Evolutionary conservation across 2,329 filamentous ascomycete genomes (phyloP).

Genomic region (Trichophyton schoenleinii): DNA sequence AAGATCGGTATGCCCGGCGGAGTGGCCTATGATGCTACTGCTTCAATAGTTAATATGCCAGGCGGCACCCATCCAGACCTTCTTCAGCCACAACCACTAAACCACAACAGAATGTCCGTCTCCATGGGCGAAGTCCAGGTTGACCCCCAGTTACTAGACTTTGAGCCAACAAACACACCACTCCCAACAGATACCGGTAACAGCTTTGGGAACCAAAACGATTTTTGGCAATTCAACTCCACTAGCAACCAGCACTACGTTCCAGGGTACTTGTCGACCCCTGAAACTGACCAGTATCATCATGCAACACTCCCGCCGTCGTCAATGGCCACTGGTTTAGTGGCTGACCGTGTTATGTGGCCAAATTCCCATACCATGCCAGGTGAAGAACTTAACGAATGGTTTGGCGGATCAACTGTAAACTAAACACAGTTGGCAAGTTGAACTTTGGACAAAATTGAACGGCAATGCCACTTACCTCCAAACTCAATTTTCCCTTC

Average conservation of each 20-base stretch:
- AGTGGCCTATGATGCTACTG: constrained; percentile 21
- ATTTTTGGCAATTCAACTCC: constrained; percentile 17
- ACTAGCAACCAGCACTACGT: constrained; percentile 15
- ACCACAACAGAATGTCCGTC: constrained; percentile 17
- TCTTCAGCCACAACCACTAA: constrained; percentile 21
- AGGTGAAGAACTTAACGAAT: constrained; percentile 36
- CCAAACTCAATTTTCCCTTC: neutral
- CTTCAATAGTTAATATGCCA: constrained; percentile 31
- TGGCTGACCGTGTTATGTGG: constrained; percentile 26
- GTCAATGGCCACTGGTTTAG: constrained; percentile 5
- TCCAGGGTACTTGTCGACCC: constrained; percentile 6
- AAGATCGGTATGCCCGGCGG: constrained; percentile 22
- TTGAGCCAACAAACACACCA: constrained; percentile 16
- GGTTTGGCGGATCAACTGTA: constrained; percentile 23
- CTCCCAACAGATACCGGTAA: constrained; percentile 9
- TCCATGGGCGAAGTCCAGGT: constrained; percentile 24
- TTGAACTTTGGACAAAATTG: neutral
- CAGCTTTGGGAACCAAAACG: constrained; percentile 14
- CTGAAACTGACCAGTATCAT: constrained; percentile 12
- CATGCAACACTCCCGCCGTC: constrained; percentile 3
- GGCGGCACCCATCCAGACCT: constrained; percentile 33
- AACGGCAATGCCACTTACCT: neutral
- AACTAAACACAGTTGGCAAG: neutral
- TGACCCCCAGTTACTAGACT: constrained; percentile 32
- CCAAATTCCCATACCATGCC: constrained; percentile 22